Base-by-base conservation (phyloP, 2,329 filamentous ascomycete genomes). In the Cladophialophora chaetospira region DNA sequence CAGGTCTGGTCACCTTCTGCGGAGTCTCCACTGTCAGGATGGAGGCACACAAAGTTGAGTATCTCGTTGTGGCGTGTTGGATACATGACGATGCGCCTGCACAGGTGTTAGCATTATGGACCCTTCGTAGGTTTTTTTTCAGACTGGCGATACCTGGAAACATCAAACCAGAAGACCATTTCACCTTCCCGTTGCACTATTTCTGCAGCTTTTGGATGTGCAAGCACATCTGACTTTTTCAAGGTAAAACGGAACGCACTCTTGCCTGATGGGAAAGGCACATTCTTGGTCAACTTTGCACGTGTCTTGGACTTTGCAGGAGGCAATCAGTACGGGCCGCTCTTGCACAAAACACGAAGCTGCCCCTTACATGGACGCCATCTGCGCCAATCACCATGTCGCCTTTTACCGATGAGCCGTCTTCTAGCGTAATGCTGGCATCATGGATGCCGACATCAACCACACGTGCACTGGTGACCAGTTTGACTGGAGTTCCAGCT, bases 81-180 rank as follows among this genome's bases (percentile, higher is more conserved):
- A 31, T 69, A 69, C 17, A 67, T 35, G 3, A 69, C 64, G 5
- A 69, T 31, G 19, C 65, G 57, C 10, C 63, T 49, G 40, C 66
- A 63, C 54, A n/a, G n/a, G n/a, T 65, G 54, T 0, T 65, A 73
- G 43, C 77, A 72, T 61, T 73, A 75, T 68, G 80, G 77, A 17
- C 70, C 67, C 15, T 80, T 63, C n/a, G 75, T 58, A n/a, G n/a
- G n/a, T n/a, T n/a, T n/a, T n/a, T n/a, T n/a, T n/a, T n/a, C n/a
- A n/a, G n/a, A n/a, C n/a, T n/a, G n/a, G n/a, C n/a, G n/a, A n/a
- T n/a, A n/a, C n/a, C n/a, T n/a, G n/a, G n/a, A n/a, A n/a, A n/a
- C n/a, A n/a, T n/a, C n/a, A n/a, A n/a, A n/a, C n/a, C n/a, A n/a
- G n/a, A n/a, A n/a, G n/a, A n/a, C n/a, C n/a, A n/a, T n/a, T n/a